phyloP scores from a whole-genome alignment of 768 basidiomycete species.

The Termitomyces sp. region DNA sequence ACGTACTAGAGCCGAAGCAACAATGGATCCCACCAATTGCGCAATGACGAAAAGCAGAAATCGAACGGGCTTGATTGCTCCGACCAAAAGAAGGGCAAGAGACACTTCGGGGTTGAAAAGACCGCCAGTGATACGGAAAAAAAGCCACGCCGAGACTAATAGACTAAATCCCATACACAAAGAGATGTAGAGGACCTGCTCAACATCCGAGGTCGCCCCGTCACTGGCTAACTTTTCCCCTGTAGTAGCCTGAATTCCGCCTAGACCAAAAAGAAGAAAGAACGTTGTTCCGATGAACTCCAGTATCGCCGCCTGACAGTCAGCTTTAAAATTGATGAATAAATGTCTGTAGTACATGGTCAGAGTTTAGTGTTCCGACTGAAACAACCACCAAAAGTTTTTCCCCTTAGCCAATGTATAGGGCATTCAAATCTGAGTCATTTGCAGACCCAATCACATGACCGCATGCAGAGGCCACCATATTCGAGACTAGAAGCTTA shows the following conservation, averaged over 20 bases:
- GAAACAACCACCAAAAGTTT: not conserved
- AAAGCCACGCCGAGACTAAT: conserved; percentile 60
- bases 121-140: conserved; percentile 57
- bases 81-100: conserved; percentile 51
- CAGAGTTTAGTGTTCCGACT: not conserved
- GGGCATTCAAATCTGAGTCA: conserved; percentile 1
- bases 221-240: conserved; percentile 23
- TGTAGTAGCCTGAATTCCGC: conserved; percentile 55
- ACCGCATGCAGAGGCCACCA: not conserved
- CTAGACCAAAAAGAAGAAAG: conserved; percentile 62
- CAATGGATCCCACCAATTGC: conserved; percentile 55
- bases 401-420: not conserved
- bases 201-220: conserved; percentile 24
- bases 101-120: conserved; percentile 64
- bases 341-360: conserved; percentile 3
- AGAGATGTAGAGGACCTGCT: conserved; percentile 49
- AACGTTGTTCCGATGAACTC: conserved; percentile 56
- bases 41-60: conserved; percentile 57
- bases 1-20: conserved; percentile 48
- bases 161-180: conserved; percentile 58
- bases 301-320: conserved; percentile 43
- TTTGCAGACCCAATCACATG: not conserved
- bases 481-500: no score
- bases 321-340: conserved; percentile 26
- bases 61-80: conserved; percentile 47